phyloP scores from a whole-genome alignment of 768 basidiomycete species.

The Mrakia hoshinonis region DNA sequence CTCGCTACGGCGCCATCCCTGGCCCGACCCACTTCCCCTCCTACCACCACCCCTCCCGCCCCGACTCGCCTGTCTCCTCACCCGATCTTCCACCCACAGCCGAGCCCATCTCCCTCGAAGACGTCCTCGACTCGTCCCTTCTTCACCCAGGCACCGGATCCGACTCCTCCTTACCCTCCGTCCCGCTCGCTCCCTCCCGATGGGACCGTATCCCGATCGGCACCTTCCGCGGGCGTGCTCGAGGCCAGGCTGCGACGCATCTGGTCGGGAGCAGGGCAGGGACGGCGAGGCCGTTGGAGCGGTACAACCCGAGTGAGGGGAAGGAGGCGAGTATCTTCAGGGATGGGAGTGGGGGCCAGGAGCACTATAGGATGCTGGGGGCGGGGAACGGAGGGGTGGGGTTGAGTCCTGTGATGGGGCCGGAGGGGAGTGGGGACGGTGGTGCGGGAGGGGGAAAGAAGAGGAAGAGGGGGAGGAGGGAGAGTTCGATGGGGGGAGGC shows the following conservation, averaged over 20 bases:
- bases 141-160: constrained; percentile 16
- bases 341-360: too few species aligned
- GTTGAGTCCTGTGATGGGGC: too few species aligned
- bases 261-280: constrained; percentile 2
- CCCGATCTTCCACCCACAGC: constrained; percentile 18
- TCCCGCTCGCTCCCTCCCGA: constrained; percentile 8
- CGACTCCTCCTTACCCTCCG: constrained; percentile 1
- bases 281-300: background rate
- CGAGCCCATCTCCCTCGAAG: constrained; percentile 24
- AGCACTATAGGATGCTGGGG: too few species aligned
- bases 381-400: too few species aligned
- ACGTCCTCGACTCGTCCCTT: constrained; percentile 23
- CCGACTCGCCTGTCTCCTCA: constrained; percentile 21
- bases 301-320: too few species aligned
- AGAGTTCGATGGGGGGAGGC: background rate
- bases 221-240: constrained; percentile 27
- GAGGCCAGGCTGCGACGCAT: constrained; percentile 12
- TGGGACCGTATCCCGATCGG: constrained; percentile 30
- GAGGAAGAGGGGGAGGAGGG: too few species aligned
- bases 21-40: background rate
- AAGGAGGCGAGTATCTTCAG: too few species aligned
- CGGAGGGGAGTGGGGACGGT: too few species aligned
- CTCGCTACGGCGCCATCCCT: constrained; percentile 20
- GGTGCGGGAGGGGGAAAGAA: too few species aligned
- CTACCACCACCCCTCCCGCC: constrained; percentile 13